phyloP scores from a whole-genome alignment of 2,329 filamentous ascomycete genomes.

The Clarireedia homoeocarpa region DNA sequence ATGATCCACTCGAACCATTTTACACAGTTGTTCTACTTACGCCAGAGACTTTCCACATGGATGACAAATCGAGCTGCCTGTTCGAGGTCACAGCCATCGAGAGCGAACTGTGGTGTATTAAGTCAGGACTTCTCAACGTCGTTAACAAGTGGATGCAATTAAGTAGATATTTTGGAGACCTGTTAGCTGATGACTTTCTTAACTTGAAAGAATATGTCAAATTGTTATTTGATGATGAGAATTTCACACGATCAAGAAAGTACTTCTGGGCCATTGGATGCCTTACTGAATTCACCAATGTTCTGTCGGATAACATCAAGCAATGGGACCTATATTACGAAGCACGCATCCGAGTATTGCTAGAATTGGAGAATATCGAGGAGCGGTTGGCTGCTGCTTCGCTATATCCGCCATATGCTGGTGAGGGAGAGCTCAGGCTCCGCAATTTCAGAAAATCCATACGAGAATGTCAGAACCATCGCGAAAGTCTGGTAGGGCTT shows the following conservation, averaged over 20 bases:
- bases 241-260: conserved; percentile 1
- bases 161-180: background rate
- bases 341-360: background rate
- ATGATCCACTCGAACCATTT: background rate
- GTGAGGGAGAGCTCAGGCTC: background rate
- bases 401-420: background rate
- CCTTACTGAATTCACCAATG: background rate
- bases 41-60: background rate
- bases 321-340: background rate
- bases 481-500: background rate
- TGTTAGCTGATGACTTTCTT: background rate
- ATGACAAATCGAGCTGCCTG: background rate
- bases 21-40: background rate
- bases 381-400: background rate
- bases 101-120: background rate
- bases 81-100: background rate
- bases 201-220: background rate
- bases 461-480: background rate
- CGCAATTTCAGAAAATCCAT: background rate
- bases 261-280: conserved; percentile 4
- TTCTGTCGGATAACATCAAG: conserved; percentile 1
- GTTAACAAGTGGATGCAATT: background rate
- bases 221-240: conserved; percentile 4
- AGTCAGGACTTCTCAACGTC: background rate
- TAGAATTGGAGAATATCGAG: background rate